These are phyloP conservation scores for Urochloa ruziziensis DNA, from an alignment of 176 grass and related monocot species.

Conservation along the genomic window DNA sequence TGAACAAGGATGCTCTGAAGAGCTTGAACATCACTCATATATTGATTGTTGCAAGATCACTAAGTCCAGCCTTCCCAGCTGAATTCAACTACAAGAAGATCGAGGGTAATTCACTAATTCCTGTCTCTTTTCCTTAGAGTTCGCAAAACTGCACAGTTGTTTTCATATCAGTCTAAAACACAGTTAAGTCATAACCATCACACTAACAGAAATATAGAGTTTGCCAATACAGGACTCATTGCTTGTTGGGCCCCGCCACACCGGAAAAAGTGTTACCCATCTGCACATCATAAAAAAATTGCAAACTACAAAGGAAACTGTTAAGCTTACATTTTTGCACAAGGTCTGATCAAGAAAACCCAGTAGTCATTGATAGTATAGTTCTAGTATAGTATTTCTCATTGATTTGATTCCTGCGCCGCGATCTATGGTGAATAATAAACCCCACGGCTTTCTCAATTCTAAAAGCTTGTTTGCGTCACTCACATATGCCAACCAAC, in stretches of 20 bases:
- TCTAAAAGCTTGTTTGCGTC: no score
- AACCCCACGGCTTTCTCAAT: no score
- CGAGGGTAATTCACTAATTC: constrained; percentile 60
- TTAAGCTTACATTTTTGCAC: no score
- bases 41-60: constrained; percentile 71
- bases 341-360: no score
- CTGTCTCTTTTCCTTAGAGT: background rate
- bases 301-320: background rate
- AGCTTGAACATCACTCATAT: constrained; percentile 76
- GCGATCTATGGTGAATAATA: no score
- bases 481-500: no score
- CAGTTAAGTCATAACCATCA: background rate
- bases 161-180: background rate
- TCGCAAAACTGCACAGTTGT: background rate
- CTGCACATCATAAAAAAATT: background rate
- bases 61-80: constrained; percentile 60
- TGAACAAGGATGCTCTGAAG: constrained; percentile 72
- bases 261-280: background rate
- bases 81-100: constrained; percentile 93
- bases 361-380: no score
- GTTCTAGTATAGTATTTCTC: no score
- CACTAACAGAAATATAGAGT: background rate
- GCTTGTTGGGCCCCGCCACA: background rate
- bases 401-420: no score
- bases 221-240: background rate